Base-by-base conservation (phyloP, 2,329 filamentous ascomycete species). In the Fusarium nelsonii region DNA sequence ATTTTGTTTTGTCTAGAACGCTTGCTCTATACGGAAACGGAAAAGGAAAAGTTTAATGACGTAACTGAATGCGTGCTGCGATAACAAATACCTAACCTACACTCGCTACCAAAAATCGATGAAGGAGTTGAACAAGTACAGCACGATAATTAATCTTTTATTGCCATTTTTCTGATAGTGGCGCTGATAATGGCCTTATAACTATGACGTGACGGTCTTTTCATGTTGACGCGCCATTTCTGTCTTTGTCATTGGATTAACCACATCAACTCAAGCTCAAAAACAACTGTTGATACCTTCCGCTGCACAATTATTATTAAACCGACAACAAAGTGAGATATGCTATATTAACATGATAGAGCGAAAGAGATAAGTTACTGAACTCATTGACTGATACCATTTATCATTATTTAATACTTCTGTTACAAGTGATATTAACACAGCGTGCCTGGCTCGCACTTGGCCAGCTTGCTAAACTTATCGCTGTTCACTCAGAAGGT, bases 141-240 rank as follows among this genome's bases (percentile, higher is more conserved):
- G 44, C 9, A 5, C 28, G 7, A 18, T 2, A 10, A 6, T 32
- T 36, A 36, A 30, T 30, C 18, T 49, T 46, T 30, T 28, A 50
- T 55, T 43, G 12, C 28, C 12, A 5, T 12, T 8, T 11, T 36
- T 12, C 34, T 1, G 44, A 59, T 30, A 60, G 58, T 68, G 58
- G 67, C 39, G 43, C 18, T 44, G 53, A 60, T 34, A 43, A 53
- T 51, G 50, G 37, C 20, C 12, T 51, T 66, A 50, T 20, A 55
- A 52, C 20, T 54, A 74, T 74, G 72, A 74, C 72, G 72, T 74
- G 72, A 58, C 52, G 55, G 44, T 33, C 69, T 71, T 65, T 62
- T 58, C 45, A 59, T 39, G 15, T 28, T 48, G 20, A 51, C 53
- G 28, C 37, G 12, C 44, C 40, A 52, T 55, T 33, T 30, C 15